Conservation (phyloP, 106 monocot species). For the Dendrobium chrysotoxum region DNA sequence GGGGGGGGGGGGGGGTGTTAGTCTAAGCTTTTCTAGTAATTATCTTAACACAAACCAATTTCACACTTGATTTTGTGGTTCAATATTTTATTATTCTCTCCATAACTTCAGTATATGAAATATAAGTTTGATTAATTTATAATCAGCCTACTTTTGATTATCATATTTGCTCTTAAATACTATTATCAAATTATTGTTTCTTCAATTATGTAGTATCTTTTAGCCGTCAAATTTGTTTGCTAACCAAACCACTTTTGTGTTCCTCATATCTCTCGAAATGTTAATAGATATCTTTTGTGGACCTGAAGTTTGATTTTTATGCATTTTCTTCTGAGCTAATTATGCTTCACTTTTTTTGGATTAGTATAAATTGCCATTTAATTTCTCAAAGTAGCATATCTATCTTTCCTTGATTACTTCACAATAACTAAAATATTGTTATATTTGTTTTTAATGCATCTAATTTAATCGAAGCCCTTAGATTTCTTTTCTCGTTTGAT, state of each 20-base stretch:
- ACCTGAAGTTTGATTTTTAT: background rate
- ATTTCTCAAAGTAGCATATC: too few relatives aligned
- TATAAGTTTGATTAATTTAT: background rate
- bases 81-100: background rate
- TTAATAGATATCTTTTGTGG: background rate
- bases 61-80: background rate
- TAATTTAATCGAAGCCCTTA: too few relatives aligned
- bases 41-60: too few relatives aligned
- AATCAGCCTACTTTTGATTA: background rate
- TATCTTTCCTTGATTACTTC: too few relatives aligned
- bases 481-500: too few relatives aligned
- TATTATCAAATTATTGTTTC: background rate
- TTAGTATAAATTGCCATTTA: too few relatives aligned
- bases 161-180: background rate
- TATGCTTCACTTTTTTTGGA: too few relatives aligned
- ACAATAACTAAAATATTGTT: too few relatives aligned
- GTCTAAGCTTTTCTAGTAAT: too few relatives aligned
- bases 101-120: background rate
- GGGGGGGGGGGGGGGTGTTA: too few relatives aligned
- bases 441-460: too few relatives aligned
- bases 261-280: too few relatives aligned
- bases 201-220: background rate
- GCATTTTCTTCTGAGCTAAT: background rate
- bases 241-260: background rate
- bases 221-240: background rate